phyloP scores from a whole-genome alignment of 805 yeast genomes.

The Candida wancherniae region DNA sequence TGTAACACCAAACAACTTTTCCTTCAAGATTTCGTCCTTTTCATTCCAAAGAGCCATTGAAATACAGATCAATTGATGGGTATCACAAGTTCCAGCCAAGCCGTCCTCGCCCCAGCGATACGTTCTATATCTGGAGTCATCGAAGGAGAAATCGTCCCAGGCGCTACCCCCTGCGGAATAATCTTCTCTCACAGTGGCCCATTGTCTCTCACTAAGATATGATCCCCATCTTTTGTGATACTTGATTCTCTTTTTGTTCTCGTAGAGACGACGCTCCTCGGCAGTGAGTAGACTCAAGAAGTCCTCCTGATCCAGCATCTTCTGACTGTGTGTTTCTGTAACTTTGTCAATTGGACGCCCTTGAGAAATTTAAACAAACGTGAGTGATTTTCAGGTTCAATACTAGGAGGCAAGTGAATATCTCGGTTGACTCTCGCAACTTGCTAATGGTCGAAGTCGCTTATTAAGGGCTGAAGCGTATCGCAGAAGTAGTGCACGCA shows the following conservation, averaged over 20 bases:
- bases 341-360: no score
- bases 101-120: slow-evolving; percentile 98
- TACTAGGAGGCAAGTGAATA: no score
- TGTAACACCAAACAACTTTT: slow-evolving; percentile 80
- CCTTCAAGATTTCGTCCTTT: slow-evolving; percentile 78
- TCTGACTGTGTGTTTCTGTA: background rate
- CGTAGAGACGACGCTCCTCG: slow-evolving; percentile 35
- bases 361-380: no score
- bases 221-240: slow-evolving; percentile 93
- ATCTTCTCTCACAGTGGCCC: slow-evolving; percentile 79
- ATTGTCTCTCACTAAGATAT: slow-evolving; percentile 76
- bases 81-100: slow-evolving; percentile 81
- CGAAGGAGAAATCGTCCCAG: slow-evolving; percentile 85
- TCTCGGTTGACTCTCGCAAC: no score
- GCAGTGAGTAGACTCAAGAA: slow-evolving; percentile 23
- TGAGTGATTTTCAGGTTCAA: no score
- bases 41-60: slow-evolving; percentile 92
- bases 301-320: slow-evolving; percentile 10
- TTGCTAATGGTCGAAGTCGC: no score
- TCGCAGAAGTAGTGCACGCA: no score
- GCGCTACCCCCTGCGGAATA: slow-evolving; percentile 85
- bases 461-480: no score
- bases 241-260: slow-evolving; percentile 30
- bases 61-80: slow-evolving; percentile 70
- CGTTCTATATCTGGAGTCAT: slow-evolving; percentile 72